Base-by-base conservation (phyloP, 257 asterid species). In the Avicennia marina region DNA sequence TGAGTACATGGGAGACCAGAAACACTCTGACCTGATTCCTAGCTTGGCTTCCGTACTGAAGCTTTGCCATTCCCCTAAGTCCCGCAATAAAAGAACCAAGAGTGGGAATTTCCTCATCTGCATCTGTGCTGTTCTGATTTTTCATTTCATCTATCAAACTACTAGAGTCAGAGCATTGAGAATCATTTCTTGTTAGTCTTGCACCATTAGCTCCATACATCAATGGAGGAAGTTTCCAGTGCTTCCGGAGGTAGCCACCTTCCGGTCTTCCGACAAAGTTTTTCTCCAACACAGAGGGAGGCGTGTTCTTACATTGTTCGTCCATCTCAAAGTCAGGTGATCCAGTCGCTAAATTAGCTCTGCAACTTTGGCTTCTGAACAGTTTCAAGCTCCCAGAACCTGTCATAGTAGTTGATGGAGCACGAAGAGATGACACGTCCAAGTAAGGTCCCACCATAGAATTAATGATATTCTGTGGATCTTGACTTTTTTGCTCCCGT, bases 61-160 rank as follows among this genome's bases (percentile, higher is more conserved):
- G 83, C 78, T 83, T 80, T 7, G 95, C 97, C 94, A 88, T 85
- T 70, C 85, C 96, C 78, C 72, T 81, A 47, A 91, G 82, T 48
- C 95, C 98, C 13, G 96, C 95, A 31, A 91, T 93, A 65, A 88
- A 91, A 48, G 95, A 79, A 58, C 89, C 90, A 46, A 91, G 88
- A 67, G 95, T 88, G 13, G 95, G 96, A 66, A 91, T 83, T 62
- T 81, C 90, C 70, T 79, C 96, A 56, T 87, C 95, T 70, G 82
- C 91, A 13, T 74, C 58, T 17, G 42, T 47, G 49, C 51, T 60
- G 50, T 62, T 74, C 60, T 76, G 79, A 61, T 58, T 49, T 66
- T 65, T 80, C 44, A 48, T 53, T 16, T 79, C 96, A 56, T 88
- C 93, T 18, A 78, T 25, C 17, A 67, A 78, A 63, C 80, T 65